Conservation (phyloP, 352 stramenopile genomes). For the Globisporangium solare region DNA sequence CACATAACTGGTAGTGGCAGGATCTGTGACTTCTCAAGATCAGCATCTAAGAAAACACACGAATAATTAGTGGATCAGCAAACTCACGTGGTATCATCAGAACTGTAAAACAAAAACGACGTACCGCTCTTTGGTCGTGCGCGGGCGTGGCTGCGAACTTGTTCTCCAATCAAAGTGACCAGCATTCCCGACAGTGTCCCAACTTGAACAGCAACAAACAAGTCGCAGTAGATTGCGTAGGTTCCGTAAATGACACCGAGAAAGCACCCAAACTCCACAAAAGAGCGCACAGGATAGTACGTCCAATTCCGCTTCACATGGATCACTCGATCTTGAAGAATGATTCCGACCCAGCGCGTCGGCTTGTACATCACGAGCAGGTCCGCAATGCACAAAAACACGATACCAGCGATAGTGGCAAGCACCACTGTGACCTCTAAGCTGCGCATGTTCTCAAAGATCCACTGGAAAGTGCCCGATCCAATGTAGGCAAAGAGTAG, state of each 20-base stretch:
- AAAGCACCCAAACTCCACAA: slow-evolving; percentile 82
- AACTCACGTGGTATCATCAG: not conserved
- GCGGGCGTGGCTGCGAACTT: slow-evolving; percentile 53
- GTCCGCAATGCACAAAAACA: slow-evolving; percentile 80
- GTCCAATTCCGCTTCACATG: slow-evolving; percentile 68
- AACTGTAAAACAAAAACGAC: slow-evolving; percentile 3
- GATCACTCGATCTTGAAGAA: slow-evolving; percentile 81
- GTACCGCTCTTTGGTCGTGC: slow-evolving; percentile 39
- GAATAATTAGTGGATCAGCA: not conserved
- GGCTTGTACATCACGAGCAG: slow-evolving; percentile 52
- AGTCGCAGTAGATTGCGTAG: slow-evolving; percentile 77
- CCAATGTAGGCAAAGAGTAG: slow-evolving; percentile 83
- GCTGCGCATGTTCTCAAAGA: slow-evolving; percentile 84
- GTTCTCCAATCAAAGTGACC: slow-evolving; percentile 74
- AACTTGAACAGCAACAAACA: slow-evolving; percentile 78
- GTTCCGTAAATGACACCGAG: slow-evolving; percentile 86
- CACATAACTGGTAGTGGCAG: slow-evolving; percentile 80
- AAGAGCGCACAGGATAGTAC: slow-evolving; percentile 73
- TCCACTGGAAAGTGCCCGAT: slow-evolving; percentile 85
- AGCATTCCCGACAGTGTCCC: slow-evolving; percentile 78
- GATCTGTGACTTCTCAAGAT: slow-evolving; percentile 60
- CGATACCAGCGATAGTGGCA: slow-evolving; percentile 73
- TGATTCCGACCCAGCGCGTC: slow-evolving; percentile 68
- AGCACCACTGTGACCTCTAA: slow-evolving; percentile 78
- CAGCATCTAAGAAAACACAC: slow-evolving; percentile 20